Evolutionary conservation across 345 rosid genomes (phyloP), one percentile per base, ranked within the genome.

Genomic region (Stellera chamaejasme): DNA sequence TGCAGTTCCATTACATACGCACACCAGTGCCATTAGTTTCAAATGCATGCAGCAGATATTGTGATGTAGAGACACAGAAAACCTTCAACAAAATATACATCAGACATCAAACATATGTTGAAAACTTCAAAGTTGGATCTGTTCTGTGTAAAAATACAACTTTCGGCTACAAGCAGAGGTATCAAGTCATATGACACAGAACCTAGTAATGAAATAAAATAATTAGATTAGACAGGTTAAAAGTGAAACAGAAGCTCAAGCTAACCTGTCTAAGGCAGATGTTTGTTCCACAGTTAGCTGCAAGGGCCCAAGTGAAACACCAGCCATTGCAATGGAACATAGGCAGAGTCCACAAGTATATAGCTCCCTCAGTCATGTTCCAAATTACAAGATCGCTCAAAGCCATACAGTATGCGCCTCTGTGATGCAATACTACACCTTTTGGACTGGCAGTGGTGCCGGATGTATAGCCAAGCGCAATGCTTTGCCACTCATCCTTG

Each of bases 391-490:
- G 72, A 60, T 65, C 63, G 27, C 88, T 83, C 56, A 87, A 5
- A 61, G 90, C 65, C 97, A 87, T 90, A 32, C 84, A 43, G 64
- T 87, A 89, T 8, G 97, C 99, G 41, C 97, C 99, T 16, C 97
- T 77, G 66, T 89, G 99, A 69, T 79, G 71, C 69, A 93, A 66
- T 53, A 89, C 90, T 27, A 93, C 96, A 16, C 97, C 96, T 63
- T 83, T 89, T 0, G 99, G 99, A 63, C 87, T 87, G 46, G 95
- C 85, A 0, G 99, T 89, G n/a, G 96, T 89, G 11, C 99, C 99
- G 1, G 99, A 93, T 48, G 97, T 93, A 70, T 93, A 89, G 41
- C 90, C 92, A 50, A 93, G 69, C 60, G 96, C 77, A 27, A 93
- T 93, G 59, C 99, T 93, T 74, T 87, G 97, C 97, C 97, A 93